Base-by-base conservation (phyloP, 2,329 filamentous ascomycete genomes). In the Aspergillus alliaceus region DNA sequence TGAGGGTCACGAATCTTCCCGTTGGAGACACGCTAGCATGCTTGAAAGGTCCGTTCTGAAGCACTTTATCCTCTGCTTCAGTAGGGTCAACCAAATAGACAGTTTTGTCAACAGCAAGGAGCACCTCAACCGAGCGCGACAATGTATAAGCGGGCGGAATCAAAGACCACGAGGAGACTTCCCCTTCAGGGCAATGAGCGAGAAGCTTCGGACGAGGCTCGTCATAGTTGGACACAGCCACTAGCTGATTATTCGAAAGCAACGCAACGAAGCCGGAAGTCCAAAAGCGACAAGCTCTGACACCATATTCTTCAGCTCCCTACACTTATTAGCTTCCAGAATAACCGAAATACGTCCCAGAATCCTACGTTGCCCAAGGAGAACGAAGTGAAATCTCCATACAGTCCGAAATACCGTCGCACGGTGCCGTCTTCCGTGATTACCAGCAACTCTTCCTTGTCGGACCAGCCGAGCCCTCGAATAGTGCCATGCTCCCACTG, bases 331-430 rank as follows among this genome's bases (percentile, higher is more conserved):
- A 71, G 62, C 9, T 24, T 12, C 22, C 1, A 31, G 11, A 2
- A 8, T 6, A 29, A 3, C 12, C 12, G 4, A 24, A 9, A 4
- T 8, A 11, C 8, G 20, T 18, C 9, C 18, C 18, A n/a, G 15
- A 44, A 50, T 34, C 74, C 60, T 72, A 83, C 85, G 74, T 96
- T 89, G 53, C 93, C 95, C 0, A 99, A 81, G 1, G 90, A 93
- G 74, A 98, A 99, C 57, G 96, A 93, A 15, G 89, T 91, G 71
- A 99, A 99, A 71, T 98, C 93, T 60, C 90, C 91, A 72, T 96
- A 90, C n/a, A 99, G 79, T 69, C 95, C 90, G 72, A 92, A 87
- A 70, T 93, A 97, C 73, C 91, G 95, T 59, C 93, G 84, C 42
- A 98, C 93, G 1, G 87, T 93, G 24, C 95, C 95, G 69, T 99